Base-by-base conservation (phyloP, 345 rosid species). In the Ceriops tagal region DNA sequence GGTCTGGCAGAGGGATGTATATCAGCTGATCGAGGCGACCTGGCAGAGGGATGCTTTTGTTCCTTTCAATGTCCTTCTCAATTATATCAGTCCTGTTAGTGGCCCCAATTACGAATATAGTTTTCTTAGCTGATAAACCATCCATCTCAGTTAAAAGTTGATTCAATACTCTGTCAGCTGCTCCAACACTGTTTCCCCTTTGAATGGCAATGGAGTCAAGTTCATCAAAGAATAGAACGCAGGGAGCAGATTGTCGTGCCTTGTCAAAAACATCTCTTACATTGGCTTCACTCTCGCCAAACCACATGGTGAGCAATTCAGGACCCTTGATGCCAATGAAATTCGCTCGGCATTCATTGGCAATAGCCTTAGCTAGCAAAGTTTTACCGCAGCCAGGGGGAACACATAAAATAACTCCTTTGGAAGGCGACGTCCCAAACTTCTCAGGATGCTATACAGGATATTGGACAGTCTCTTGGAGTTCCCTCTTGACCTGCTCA, bases 101-200 rank as follows among this genome's bases (percentile, higher is more conserved):
- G 19, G 78, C 82, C 22, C 82, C 78, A 34, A 78, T 74, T 58
- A 2, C 5, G 31, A 30, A 30, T 30, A 78, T 78, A 53, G 82
- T 78, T 71, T 78, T 78, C 67, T 78, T 78, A 4, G 73, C 78
- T 0, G 75, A 70, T 77, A 78, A 66, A 1, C 82, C 82, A 71
- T 78, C 82, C 78, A 78, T 79, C 43, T 79, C 82, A 27, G 83
- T 79, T 43, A 79, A 74, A 34, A 79, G 75, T 62, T 80, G 83
- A 59, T 73, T 76, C 77, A 80, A 52, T 19, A 80, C 75, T 66
- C 80, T 73, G 58, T 80, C 80, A 1, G 83, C 83, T 24, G 79
- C 83, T 66, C 83, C 83, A 62, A 58, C 62, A 19, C 71, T 68
- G 58, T 67, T 62, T 22, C 83, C 80, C n/a, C 79, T 69, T 79